Percentiles rank a stretch among this genome's conserved stretches.
Conservation (phyloP, 2,329 filamentous ascomycete genomes). For the Ceratocystis alfenasii region DNA sequence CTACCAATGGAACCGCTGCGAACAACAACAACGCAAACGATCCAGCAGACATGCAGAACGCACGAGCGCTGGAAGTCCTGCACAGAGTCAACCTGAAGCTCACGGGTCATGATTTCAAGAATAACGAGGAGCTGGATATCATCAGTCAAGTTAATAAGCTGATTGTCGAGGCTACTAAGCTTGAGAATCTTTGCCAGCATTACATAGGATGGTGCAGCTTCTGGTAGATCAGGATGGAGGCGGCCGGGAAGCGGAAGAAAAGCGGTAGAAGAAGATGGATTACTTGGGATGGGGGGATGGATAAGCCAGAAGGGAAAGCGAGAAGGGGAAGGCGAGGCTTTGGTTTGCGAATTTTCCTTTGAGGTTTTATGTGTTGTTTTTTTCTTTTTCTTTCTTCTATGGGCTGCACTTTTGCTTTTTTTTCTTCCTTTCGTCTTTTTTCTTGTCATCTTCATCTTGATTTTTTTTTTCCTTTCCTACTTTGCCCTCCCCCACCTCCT, state of each 20-base stretch:
- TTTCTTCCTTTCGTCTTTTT: background rate
- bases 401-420: conserved; percentile 7
- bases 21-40: conserved; percentile 30
- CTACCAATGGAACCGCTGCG: background rate
- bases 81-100: conserved; percentile 90
- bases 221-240: conserved; percentile 48
- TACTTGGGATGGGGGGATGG: background rate
- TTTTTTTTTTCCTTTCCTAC: conserved; percentile 7
- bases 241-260: conserved; percentile 23
- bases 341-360: background rate
- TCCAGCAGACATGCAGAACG: conserved; percentile 73
- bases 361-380: background rate
- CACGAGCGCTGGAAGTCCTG: conserved; percentile 80
- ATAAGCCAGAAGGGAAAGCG: background rate
- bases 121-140: conserved; percentile 69
- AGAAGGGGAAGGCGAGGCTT: background rate
- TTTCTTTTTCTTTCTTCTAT: conserved; percentile 7
- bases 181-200: conserved; percentile 97
- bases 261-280: background rate
- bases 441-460: background rate
- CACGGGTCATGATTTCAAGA: conserved; percentile 84
- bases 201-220: conserved; percentile 99
- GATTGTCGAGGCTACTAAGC: conserved; percentile 85
- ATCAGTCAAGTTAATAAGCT: conserved; percentile 87
- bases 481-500: background rate